phyloP scores from a whole-genome alignment of 2,329 filamentous ascomycete species.

The Botrytis galanthina region DNA sequence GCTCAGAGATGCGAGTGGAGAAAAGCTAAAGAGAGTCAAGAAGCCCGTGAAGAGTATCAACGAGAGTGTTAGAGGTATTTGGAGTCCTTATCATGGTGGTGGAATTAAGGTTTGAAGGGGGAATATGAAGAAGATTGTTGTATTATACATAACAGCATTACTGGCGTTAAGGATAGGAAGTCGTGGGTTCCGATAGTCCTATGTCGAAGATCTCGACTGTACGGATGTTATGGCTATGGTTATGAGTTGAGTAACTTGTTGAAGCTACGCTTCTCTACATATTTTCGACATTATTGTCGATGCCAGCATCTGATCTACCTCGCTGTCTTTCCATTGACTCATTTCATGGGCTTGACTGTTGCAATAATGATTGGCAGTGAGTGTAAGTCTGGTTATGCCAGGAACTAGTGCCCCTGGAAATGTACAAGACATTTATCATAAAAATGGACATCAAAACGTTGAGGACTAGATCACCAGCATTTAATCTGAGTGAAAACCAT shows the following conservation, averaged over 20 bases:
- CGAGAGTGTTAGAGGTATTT: slow-evolving; percentile 66
- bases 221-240: neutral
- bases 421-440: neutral
- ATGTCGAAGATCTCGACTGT: neutral
- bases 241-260: neutral
- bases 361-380: neutral
- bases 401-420: neutral
- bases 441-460: neutral
- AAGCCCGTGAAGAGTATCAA: slow-evolving; percentile 65
- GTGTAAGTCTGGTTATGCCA: neutral
- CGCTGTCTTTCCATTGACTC: no score
- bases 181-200: slow-evolving; percentile 8
- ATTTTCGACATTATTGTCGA: neutral
- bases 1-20: slow-evolving; percentile 70
- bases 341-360: neutral
- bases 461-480: no score
- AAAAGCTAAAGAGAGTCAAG: slow-evolving; percentile 63
- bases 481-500: neutral
- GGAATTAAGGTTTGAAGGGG: slow-evolving; percentile 34
- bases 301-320: neutral
- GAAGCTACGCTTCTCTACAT: neutral
- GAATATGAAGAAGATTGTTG: neutral
- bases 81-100: slow-evolving; percentile 67
- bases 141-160: slow-evolving; percentile 31
- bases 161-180: slow-evolving; percentile 30